Evolutionary conservation across 2,329 filamentous ascomycete genomes (phyloP), one percentile per base, ranked within the genome.

Genomic region (Xylariaceae sp.): DNA sequence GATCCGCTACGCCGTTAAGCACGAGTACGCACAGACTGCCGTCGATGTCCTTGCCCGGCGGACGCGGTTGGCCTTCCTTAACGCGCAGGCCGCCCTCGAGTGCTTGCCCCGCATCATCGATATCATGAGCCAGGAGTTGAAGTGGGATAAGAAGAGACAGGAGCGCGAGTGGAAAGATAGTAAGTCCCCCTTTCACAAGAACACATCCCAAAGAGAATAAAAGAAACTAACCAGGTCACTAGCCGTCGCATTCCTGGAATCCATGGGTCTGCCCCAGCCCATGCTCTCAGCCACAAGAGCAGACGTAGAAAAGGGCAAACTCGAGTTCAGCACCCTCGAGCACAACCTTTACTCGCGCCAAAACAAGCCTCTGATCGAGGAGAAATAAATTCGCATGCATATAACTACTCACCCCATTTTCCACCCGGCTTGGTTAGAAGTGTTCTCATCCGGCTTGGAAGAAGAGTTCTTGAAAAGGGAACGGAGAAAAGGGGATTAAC

Each of bases 21-120:
- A 96, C 74, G 93, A 97, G 76, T 95, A 95, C 70, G 93, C 93
- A 2, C 90, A 96, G 74, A 95, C 90, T 2, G 90, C 91, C 1
- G 88, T 92, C 13, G 92, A 97, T 71, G 88, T 97, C 10, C 79
- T 97, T 51, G 92, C 92, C 2, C 84, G 93, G 60, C 82, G 92
- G 62, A 97, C 89, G 47, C 82, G 93, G 58, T 77, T 97, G 58
- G 89, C 92, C 7, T 97, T 97, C 78, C 77, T 97, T 66, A 96
- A 96, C 72, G 92, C 92, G 4, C 90, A 96, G 74, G 92, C 92
- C 9, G 88, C 92, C 0, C 83, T 96, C 8, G 91, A 96, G 75
- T 88, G 91, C 1, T 81, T 96, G 51, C 92, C 93, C 4, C 82
- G 77, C 59, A 85, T 97, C 59, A 94, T 97, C 69, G 92, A 97